Evolutionary conservation across 2,329 filamentous ascomycete species (phyloP).

Genomic region (Ascomycota sp.): DNA sequence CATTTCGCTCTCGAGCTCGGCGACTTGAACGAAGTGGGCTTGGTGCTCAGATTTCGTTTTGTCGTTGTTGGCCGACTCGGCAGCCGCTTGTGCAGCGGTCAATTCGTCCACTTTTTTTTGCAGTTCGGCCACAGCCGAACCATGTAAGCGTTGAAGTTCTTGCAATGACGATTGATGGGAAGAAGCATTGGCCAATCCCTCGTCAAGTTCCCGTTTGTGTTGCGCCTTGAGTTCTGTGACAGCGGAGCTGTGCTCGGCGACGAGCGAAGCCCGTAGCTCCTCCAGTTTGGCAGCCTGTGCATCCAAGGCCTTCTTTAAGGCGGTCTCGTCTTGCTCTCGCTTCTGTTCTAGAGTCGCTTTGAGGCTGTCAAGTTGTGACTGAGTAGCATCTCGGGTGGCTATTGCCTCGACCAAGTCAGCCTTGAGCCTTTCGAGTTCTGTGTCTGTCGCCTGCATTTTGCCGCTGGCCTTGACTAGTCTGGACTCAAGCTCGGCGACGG

Average conservation of each 20-base stretch:
- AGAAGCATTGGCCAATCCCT: slow-evolving; percentile 21
- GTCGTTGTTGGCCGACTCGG: slow-evolving; percentile 23
- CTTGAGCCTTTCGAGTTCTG: slow-evolving; percentile 28
- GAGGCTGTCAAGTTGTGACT: slow-evolving; percentile 25
- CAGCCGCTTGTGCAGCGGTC: slow-evolving; percentile 21
- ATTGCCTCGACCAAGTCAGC: slow-evolving; percentile 26
- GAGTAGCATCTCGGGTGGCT: slow-evolving; percentile 25
- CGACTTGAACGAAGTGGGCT: slow-evolving; percentile 22
- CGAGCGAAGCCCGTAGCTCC: slow-evolving; percentile 26
- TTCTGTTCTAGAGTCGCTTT: slow-evolving; percentile 29
- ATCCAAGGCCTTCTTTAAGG: slow-evolving; percentile 17
- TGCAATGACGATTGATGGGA: slow-evolving; percentile 27
- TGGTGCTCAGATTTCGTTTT: slow-evolving; percentile 23
- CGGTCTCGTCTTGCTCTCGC: slow-evolving; percentile 12
- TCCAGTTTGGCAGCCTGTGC: slow-evolving; percentile 30
- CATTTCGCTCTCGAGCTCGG: slow-evolving; percentile 30
- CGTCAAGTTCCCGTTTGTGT: slow-evolving; percentile 28
- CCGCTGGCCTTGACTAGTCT: slow-evolving; percentile 27
- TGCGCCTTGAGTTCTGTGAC: slow-evolving; percentile 30
- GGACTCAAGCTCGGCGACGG: slow-evolving; percentile 24
- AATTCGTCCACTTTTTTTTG: slow-evolving; percentile 35
- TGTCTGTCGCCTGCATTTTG: slow-evolving; percentile 29
- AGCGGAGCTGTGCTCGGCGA: slow-evolving; percentile 26
- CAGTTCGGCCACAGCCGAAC: slow-evolving; percentile 24
- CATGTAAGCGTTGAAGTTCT: slow-evolving; percentile 29